Conservation (phyloP, 345 rosid genomes). For the Populus nigra region DNA sequence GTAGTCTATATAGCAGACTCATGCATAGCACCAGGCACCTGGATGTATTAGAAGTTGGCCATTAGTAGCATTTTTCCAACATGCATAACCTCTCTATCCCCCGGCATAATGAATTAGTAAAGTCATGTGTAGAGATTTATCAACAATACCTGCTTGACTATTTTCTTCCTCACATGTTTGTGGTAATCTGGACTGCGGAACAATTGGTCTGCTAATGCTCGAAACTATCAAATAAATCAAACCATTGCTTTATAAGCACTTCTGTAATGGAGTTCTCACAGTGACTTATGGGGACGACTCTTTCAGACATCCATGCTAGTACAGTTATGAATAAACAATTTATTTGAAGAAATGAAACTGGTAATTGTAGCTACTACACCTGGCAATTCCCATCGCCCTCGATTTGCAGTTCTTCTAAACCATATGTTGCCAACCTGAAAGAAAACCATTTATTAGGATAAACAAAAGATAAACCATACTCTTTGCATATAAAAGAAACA, state of each 20-base stretch:
- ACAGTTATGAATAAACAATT: not conserved
- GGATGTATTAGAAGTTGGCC: not conserved
- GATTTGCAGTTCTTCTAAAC: constrained; percentile 74
- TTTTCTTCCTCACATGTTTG: constrained; percentile 70
- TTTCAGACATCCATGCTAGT: not conserved
- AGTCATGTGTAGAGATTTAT: not conserved
- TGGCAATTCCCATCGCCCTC: constrained; percentile 98
- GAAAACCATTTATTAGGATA: constrained; percentile 18
- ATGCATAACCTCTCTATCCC: not conserved
- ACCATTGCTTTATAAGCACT: not conserved
- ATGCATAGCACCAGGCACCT: not conserved
- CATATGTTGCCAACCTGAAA: constrained; percentile 75
- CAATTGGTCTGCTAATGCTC: constrained; percentile 93
- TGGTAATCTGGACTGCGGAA: constrained; percentile 79
- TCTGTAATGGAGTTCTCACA: not conserved
- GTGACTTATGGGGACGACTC: not conserved
- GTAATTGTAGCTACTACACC: constrained; percentile 36
- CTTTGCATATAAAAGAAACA: not conserved
- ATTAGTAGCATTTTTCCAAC: not conserved
- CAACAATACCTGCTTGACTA: constrained; percentile 73
- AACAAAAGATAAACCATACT: constrained; percentile 2
- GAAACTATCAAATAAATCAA: constrained; percentile 50
- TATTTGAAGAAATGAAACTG: not conserved
- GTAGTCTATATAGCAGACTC: not conserved
- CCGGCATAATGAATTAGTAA: not conserved